phyloP scores from a whole-genome alignment of 495 filamentous ascomycete genomes.

The Achaetomiella virescens region DNA sequence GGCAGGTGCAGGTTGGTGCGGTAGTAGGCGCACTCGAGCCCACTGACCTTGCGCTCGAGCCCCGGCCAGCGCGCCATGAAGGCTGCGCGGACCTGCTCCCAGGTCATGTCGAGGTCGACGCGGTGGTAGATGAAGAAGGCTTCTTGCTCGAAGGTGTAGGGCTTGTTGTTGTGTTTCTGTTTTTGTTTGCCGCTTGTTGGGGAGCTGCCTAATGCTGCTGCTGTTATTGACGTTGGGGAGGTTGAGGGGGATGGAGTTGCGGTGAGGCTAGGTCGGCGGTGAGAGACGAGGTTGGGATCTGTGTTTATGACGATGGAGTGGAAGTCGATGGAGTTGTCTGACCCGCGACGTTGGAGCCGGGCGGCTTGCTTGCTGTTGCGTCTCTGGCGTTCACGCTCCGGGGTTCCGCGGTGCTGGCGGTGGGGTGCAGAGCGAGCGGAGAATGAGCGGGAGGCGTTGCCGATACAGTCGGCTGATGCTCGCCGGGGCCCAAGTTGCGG shows the following conservation, averaged over 20 bases:
- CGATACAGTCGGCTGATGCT: neutral
- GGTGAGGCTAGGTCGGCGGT: too few relatives aligned
- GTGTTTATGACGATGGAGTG: neutral
- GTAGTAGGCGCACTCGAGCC: conserved; percentile 36
- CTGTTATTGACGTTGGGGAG: neutral
- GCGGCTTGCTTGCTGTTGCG: neutral
- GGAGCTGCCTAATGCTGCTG: neutral
- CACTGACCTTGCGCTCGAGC: conserved; percentile 17
- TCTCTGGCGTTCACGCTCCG: neutral
- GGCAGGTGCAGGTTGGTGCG: conserved; percentile 27
- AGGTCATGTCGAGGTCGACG: conserved; percentile 30
- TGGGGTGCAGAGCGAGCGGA: neutral
- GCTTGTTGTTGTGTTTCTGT: conserved; percentile 14
- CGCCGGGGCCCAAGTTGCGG: neutral
- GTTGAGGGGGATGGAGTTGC: neutral
- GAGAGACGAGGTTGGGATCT: too few relatives aligned
- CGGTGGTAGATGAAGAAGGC: conserved; percentile 29
- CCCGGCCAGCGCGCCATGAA: conserved; percentile 26
- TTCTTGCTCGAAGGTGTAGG: conserved; percentile 20
- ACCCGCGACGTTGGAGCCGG: neutral
- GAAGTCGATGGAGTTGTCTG: neutral
- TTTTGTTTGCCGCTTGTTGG: neutral
- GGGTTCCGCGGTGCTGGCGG: neutral
- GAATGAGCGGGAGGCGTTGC: neutral
- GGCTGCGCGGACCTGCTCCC: conserved; percentile 23